A percentile compares a stretch with the other conserved stretches of the same genome.
phyloP scores from a whole-genome alignment of 441 rosid genomes.

The Bruguiera hainesii region DNA sequence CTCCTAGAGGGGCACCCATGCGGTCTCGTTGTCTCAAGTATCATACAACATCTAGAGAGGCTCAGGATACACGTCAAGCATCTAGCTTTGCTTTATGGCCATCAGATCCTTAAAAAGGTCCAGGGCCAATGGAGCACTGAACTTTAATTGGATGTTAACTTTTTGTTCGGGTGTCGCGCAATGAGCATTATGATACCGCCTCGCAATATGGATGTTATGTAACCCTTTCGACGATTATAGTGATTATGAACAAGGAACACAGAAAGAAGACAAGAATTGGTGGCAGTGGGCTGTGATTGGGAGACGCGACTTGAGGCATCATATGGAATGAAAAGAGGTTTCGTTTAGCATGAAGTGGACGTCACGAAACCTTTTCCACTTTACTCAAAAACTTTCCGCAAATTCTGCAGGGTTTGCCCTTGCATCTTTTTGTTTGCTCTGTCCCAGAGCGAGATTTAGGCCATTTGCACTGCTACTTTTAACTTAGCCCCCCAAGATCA shows the following conservation, averaged over 20 bases:
- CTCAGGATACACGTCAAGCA: not conserved
- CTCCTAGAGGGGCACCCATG: not conserved
- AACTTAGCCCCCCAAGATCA: not conserved
- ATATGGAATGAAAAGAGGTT: not conserved
- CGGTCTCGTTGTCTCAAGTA: not conserved
- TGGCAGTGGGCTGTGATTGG: too few species aligned
- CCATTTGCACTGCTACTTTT: not conserved
- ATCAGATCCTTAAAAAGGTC: not conserved
- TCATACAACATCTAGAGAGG: not conserved
- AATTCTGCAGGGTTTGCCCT: not conserved
- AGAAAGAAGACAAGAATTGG: too few species aligned
- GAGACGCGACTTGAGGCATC: not conserved
- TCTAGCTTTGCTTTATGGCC: not conserved
- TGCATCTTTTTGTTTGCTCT: not conserved
- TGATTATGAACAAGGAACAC: too few species aligned
- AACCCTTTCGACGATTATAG: too few species aligned
- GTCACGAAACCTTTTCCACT: slow-evolving; percentile 9
- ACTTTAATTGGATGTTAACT: too few species aligned
- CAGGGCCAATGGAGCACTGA: not conserved
- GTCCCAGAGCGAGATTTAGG: not conserved
- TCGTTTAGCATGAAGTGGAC: slow-evolving; percentile 17
- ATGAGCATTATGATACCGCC: too few species aligned
- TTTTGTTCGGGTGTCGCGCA: too few species aligned
- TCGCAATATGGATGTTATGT: too few species aligned
- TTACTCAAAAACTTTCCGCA: not conserved